Conservation (phyloP, 306 rosid genomes). For the Vachellia pachyceras region DNA sequence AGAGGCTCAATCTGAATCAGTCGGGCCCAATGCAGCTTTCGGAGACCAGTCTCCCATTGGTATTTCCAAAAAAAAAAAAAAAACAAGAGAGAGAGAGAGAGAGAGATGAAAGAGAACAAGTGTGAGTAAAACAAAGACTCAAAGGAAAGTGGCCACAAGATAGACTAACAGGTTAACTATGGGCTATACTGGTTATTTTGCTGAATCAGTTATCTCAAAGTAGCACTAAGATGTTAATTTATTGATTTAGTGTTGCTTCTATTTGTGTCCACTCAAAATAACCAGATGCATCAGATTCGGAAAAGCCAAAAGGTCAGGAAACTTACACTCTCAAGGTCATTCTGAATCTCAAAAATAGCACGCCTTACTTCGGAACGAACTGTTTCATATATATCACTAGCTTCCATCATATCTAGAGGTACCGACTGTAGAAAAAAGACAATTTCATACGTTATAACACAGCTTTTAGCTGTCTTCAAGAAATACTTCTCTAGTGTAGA, state of each 20-base stretch:
- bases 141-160: background rate
- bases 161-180: background rate
- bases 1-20: background rate
- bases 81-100: too few species aligned
- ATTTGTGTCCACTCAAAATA: slow-evolving; percentile 10
- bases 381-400: slow-evolving; percentile 72
- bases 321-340: slow-evolving; percentile 80
- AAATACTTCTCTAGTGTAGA: slow-evolving; percentile 20
- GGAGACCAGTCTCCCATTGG: background rate
- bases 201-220: background rate
- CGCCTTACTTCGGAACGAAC: slow-evolving; percentile 91
- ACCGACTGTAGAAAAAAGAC: slow-evolving; percentile 54
- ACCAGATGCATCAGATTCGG: slow-evolving; percentile 6
- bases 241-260: slow-evolving; percentile 16
- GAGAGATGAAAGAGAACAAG: background rate
- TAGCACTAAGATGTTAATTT: background rate
- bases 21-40: background rate
- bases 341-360: slow-evolving; percentile 85
- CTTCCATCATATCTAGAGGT: slow-evolving; percentile 49
- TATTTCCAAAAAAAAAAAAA: background rate
- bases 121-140: background rate
- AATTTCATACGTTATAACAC: slow-evolving; percentile 8
- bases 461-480: background rate
- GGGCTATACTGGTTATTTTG: background rate
- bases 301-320: slow-evolving; percentile 20